These are phyloP conservation scores for Lenzites betulinus DNA, from an alignment of 768 basidiomycete genomes.

Conservation along the genomic window DNA sequence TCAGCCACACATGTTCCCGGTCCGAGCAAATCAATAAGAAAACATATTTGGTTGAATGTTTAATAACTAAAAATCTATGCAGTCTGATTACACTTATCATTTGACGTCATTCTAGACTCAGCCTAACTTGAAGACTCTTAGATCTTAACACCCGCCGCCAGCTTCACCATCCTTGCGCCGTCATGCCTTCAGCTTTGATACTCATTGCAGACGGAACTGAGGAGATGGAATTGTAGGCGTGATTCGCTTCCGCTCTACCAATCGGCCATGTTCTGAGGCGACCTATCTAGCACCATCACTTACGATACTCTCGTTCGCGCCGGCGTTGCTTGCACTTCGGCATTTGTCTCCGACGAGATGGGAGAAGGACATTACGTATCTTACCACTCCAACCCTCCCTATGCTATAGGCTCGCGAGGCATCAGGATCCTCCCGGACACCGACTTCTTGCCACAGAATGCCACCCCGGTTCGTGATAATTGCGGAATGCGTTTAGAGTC, in stretches of 20 bases:
- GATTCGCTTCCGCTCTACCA: neutral
- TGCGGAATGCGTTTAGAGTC: neutral
- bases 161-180: neutral
- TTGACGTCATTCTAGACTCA: neutral
- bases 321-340: constrained; percentile 66
- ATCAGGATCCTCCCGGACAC: constrained; percentile 71
- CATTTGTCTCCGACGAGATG: constrained; percentile 45
- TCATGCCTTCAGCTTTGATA: constrained; percentile 59
- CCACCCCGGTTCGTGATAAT: constrained; percentile 24
- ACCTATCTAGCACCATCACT: constrained; percentile 62
- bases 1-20: neutral
- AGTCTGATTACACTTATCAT: too few relatives aligned
- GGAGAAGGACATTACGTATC: constrained; percentile 22
- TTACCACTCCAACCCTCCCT: constrained; percentile 40
- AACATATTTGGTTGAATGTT: too few relatives aligned
- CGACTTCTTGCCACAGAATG: constrained; percentile 34
- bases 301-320: constrained; percentile 84
- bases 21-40: neutral
- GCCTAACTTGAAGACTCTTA: neutral
- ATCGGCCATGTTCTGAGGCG: neutral
- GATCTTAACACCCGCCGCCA: too few relatives aligned
- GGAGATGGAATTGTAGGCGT: constrained; percentile 85
- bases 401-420: constrained; percentile 69
- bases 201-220: constrained; percentile 83
- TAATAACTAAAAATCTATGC: too few relatives aligned